Conservation (phyloP, 495 filamentous ascomycete genomes). For the Penicillium desertorum region DNA sequence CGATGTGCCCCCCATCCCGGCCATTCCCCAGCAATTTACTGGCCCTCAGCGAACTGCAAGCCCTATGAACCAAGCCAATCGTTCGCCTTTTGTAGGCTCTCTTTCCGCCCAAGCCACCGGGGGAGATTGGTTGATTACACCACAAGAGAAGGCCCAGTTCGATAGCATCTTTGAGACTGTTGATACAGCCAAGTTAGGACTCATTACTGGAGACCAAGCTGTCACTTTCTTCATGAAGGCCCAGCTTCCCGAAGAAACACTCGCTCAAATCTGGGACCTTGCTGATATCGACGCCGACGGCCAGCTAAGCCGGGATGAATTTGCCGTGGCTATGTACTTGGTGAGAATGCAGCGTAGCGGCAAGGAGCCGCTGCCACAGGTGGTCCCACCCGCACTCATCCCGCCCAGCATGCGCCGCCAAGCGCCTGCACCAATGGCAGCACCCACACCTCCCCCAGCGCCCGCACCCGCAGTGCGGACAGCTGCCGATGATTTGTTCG, state of each 20-base stretch:
- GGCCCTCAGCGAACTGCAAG: conserved; percentile 67
- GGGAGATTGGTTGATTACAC: conserved; percentile 76
- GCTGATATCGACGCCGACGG: conserved; percentile 92
- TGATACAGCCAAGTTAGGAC: conserved; percentile 74
- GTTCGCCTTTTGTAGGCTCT: conserved; percentile 55
- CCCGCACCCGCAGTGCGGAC: conserved; percentile 58
- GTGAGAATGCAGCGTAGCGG: conserved; percentile 83
- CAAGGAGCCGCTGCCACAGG: conserved; percentile 66
- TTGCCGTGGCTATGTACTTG: conserved; percentile 96
- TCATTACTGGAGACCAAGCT: conserved; percentile 92
- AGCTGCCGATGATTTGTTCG: conserved; percentile 88
- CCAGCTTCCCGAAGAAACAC: conserved; percentile 79
- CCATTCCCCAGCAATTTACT: conserved; percentile 72
- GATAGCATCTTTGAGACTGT: conserved; percentile 80
- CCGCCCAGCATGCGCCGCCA: conserved; percentile 86
- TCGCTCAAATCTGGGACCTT: conserved; percentile 97
- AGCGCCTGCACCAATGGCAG: conserved; percentile 45
- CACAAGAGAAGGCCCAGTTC: conserved; percentile 81
- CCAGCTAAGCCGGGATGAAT: conserved; percentile 80
- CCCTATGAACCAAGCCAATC: conserved; percentile 53
- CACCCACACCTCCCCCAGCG: conserved; percentile 44
- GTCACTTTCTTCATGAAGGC: conserved; percentile 92
- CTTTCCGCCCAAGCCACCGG: conserved; percentile 64
- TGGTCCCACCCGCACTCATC: conserved; percentile 75
- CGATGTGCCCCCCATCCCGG: conserved; percentile 51